Evolutionary conservation across 176 grass and related monocot genomes (phyloP), one percentile per base, ranked within the genome.

Genomic region (Hyparrhenia diplandra): DNA sequence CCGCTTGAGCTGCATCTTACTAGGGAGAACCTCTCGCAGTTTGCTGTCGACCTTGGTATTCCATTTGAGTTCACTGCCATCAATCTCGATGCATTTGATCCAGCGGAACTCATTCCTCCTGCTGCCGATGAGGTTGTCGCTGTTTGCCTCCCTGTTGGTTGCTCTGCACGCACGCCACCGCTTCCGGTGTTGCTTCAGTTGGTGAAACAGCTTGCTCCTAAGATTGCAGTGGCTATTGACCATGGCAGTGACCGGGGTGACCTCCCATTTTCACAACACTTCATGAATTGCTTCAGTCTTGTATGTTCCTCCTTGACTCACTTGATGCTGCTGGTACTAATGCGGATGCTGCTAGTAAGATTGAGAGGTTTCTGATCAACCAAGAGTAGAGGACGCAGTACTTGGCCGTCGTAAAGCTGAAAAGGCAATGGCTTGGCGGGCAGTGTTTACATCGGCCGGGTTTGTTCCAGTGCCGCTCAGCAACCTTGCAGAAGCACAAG

Each of bases 271-370:
- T 77, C 81, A 1, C 84, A 86, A 5, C 87, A 93, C 83, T 89
- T 89, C 67, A 66, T 87, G 18, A 82, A 93, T 32, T 85, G 84
- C 57, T 93, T 93, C 84, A 93, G 24, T 89, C 91, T 17, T 93
- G 80, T 36, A 71, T 85, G 65, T 89, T 82, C 72, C 84, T 93
- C 8, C 80, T 93, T 2, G 91, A 93, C 47, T 93, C 91, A 10
- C 78, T 93, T 35, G 91, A 93, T 62, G 85, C 87, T 18, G 76
- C 87, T 21, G 84, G 84, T 61, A 83, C 81, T 4, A 84, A 87
- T n/a, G 35, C 64, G 35, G 91, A 93, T 3, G 45, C 74, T 16
- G 51, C 81, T 11, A 75, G 30, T 68, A 93, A 85, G 76, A 89
- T 93, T 23, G 91, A 93, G 51, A 77, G 77, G 31, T 93, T 82